A percentile compares a stretch with the other conserved stretches of the same genome.
phyloP scores from a whole-genome alignment of 495 filamentous ascomycete species.

The Corynascus novoguineensis region DNA sequence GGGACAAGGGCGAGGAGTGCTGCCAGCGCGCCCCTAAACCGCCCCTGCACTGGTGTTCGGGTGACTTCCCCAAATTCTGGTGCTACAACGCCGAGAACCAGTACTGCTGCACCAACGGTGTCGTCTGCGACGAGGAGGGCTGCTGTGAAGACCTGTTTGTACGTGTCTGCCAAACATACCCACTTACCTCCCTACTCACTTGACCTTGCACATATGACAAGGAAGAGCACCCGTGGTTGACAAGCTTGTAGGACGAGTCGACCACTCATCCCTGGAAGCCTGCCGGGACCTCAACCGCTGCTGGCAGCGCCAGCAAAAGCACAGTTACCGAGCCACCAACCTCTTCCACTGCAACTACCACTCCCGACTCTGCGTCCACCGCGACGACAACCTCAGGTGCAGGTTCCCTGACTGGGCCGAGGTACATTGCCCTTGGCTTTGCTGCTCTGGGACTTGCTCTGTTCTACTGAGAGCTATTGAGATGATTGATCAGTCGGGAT shows the following conservation, averaged over 20 bases:
- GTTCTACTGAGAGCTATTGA: background rate
- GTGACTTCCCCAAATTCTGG: background rate
- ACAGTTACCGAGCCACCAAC: no score
- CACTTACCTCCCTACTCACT: background rate
- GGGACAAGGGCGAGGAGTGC: background rate
- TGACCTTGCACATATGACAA: no score
- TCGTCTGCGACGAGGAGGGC: constrained; percentile 4
- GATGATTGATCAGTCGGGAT: background rate
- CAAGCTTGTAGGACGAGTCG: background rate
- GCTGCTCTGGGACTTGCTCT: background rate
- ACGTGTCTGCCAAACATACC: background rate
- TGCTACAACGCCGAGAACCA: constrained; percentile 5
- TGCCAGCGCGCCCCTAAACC: background rate
- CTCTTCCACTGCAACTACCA: background rate
- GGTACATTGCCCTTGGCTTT: background rate
- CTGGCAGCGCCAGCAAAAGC: no score
- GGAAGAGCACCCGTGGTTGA: no score
- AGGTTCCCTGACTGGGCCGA: background rate
- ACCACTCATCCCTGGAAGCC: background rate
- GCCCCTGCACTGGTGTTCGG: background rate
- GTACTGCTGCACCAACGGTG: constrained; percentile 5
- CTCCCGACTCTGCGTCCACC: background rate
- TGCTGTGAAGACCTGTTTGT: constrained; percentile 5
- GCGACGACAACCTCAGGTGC: background rate
- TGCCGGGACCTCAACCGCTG: no score